These are phyloP conservation scores for Vitis hybrid DNA, from an alignment of 177 flowering plant species.

Conservation along the genomic window DNA sequence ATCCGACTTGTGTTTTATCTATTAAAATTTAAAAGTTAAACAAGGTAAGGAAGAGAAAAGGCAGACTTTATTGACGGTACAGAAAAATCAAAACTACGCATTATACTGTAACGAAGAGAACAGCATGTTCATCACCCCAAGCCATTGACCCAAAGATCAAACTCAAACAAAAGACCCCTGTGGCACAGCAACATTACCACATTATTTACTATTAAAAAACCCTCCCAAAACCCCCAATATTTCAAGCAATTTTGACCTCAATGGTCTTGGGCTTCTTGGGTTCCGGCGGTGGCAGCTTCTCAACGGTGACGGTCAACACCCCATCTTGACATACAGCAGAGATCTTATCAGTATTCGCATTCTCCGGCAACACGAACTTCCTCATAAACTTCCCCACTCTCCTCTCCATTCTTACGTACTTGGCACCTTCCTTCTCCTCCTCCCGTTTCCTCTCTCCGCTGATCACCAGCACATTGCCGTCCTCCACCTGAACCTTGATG, in stretches of 20 bases:
- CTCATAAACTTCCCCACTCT: conserved; percentile 42
- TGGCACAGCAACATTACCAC: too few relatives aligned
- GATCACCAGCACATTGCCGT: conserved; percentile 27
- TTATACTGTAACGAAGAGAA: too few relatives aligned
- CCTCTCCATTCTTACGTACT: conserved; percentile 51
- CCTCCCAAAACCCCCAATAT: too few relatives aligned
- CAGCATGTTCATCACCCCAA: too few relatives aligned
- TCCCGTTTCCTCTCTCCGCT: conserved; percentile 27
- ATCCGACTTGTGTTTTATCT: too few relatives aligned
- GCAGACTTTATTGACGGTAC: too few relatives aligned
- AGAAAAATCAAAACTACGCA: too few relatives aligned
- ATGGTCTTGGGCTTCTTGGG: conserved; percentile 49
- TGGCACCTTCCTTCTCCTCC: conserved; percentile 35
- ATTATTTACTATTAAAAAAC: too few relatives aligned
- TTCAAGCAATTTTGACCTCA: conserved; percentile 33
- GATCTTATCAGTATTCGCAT: conserved; percentile 31
- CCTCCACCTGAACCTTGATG: conserved; percentile 36
- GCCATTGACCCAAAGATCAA: too few relatives aligned
- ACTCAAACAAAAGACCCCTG: too few relatives aligned
- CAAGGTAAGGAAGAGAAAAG: too few relatives aligned
- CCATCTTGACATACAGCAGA: conserved; percentile 42
- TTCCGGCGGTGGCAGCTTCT: conserved; percentile 53
- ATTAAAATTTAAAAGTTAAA: too few relatives aligned
- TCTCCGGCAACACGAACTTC: conserved; percentile 48
- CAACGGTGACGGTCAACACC: conserved; percentile 39